Evolutionary conservation across 2,329 filamentous ascomycete species (phyloP), one percentile per base, ranked within the genome.

Genomic region (Cercospora canescens): DNA sequence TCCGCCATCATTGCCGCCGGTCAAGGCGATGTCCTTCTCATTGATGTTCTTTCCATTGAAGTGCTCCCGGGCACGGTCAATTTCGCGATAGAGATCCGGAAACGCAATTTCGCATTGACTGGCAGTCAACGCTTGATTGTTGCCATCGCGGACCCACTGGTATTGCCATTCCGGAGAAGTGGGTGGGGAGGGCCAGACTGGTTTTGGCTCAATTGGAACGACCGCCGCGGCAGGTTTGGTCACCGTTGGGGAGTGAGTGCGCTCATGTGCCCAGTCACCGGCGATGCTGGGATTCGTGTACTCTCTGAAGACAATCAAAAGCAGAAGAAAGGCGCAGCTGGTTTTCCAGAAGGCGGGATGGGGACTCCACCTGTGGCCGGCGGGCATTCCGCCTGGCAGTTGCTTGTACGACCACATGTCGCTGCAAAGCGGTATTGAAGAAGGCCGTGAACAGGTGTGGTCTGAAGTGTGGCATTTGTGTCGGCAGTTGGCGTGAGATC

Each of bases 1-100:
- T 32, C 67, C 68, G 11, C 70, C 68, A 62, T 70, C 66, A 50
- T 71, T 70, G 85, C 88, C 3, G 82, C 84, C 21, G 16, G 45
- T 39, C 16, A 71, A 41, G 4, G 66, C 63, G 32, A 70, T 67
- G 62, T 66, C 63, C 14, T 61, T 39, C 37, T 60, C 61, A 18
- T 18, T 50, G 50, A 69, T 65, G 28, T 63, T 66, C 28, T 58
- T 26, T 4, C 41, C 28, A 54, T 30, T 26, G 30, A 52, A 61
- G n/a, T 63, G 63, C 11, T 67, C 55, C n/a, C 69, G 68, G 5
- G 75, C 69, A 21, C 75, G 70, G 54, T 76, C 70, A 41, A 78
- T 72, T 57, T 77, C 75, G 21, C 70, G 60, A 58, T 75, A 77
- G 4, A 77, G 72, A 16, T 72, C 52, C 9, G 76, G 76, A 37